Evolutionary conservation across 2,329 filamentous ascomycete genomes (phyloP).

Genomic region (Aspergillus aculeatinus): DNA sequence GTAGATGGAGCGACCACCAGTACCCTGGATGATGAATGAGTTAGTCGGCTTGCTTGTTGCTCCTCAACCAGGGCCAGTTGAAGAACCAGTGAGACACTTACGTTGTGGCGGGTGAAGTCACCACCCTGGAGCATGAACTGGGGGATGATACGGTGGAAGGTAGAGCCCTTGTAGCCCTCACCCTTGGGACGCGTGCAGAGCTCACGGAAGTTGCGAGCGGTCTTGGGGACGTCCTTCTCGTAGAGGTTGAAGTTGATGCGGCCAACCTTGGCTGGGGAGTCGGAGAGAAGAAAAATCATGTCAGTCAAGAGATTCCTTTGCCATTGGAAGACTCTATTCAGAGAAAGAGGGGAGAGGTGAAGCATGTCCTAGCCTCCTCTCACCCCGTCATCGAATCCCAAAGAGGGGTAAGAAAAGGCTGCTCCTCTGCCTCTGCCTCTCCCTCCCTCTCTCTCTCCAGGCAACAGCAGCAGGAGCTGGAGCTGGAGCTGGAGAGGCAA

Average conservation of each 20-base stretch:
- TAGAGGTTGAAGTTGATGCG: slow-evolving; percentile 89
- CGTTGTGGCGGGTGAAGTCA: slow-evolving; percentile 91
- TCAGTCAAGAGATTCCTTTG: slow-evolving; percentile 23
- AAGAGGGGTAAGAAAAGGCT: slow-evolving; percentile 11
- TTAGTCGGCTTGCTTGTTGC: slow-evolving; percentile 14
- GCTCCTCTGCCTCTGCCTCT: slow-evolving; percentile 9
- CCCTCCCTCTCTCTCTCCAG: slow-evolving; percentile 7
- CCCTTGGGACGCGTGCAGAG: slow-evolving; percentile 80
- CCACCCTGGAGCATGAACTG: slow-evolving; percentile 95
- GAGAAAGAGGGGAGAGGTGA: not conserved
- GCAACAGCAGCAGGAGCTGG: not conserved
- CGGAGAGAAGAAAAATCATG: slow-evolving; percentile 20
- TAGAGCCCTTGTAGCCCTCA: slow-evolving; percentile 77
- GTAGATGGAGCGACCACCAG: slow-evolving; percentile 91
- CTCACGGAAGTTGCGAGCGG: slow-evolving; percentile 77
- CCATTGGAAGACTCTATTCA: not conserved
- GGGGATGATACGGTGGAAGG: slow-evolving; percentile 91
- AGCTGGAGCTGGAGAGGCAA: slow-evolving; percentile 10
- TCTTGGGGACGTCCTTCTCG: slow-evolving; percentile 84
- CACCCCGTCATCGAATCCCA: not conserved
- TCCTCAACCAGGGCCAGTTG: not conserved
- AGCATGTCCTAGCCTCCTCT: not conserved
- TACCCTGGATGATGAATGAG: slow-evolving; percentile 59
- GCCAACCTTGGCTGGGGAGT: slow-evolving; percentile 63
- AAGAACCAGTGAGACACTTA: slow-evolving; percentile 50